These are phyloP conservation scores for Sungouiella blattae DNA, from an alignment of 805 yeast genomes.

Conservation along the genomic window DNA sequence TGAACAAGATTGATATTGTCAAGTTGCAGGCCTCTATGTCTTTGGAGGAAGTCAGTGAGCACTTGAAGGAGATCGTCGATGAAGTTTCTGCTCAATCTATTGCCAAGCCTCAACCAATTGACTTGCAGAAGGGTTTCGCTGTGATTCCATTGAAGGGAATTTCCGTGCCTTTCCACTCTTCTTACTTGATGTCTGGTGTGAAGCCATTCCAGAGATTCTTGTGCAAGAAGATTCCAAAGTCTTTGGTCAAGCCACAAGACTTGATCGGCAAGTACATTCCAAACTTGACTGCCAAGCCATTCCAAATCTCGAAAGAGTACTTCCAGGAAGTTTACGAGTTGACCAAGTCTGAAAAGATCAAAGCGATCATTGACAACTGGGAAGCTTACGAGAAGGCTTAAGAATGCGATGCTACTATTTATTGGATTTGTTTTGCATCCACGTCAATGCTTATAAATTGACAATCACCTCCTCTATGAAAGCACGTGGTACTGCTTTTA, in stretches of 20 bases:
- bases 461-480: no score
- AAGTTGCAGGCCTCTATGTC: conserved; percentile 80
- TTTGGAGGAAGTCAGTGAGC: conserved; percentile 83
- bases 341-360: conserved; percentile 89
- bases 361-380: conserved; percentile 92
- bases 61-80: conserved; percentile 79
- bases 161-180: conserved; percentile 99
- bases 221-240: conserved; percentile 90
- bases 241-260: conserved; percentile 92
- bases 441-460: not conserved
- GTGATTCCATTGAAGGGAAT: conserved; percentile 98
- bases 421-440: conserved; percentile 1
- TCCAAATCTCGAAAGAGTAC: conserved; percentile 92
- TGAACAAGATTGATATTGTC: conserved; percentile 90
- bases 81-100: conserved; percentile 79
- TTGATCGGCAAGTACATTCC: conserved; percentile 96
- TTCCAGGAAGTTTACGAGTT: conserved; percentile 92
- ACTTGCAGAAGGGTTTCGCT: conserved; percentile 96
- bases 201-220: conserved; percentile 98
- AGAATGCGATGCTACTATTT: conserved; percentile 3
- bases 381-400: conserved; percentile 66
- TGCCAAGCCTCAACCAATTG: conserved; percentile 95
- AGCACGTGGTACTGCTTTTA: conserved; percentile 19
- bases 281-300: conserved; percentile 97
- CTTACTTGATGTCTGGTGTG: conserved; percentile 97